Percentiles rank a stretch among this genome's conserved stretches.
Conservation (phyloP, 2,329 filamentous ascomycete genomes). For the Tympanopsis confertula region DNA sequence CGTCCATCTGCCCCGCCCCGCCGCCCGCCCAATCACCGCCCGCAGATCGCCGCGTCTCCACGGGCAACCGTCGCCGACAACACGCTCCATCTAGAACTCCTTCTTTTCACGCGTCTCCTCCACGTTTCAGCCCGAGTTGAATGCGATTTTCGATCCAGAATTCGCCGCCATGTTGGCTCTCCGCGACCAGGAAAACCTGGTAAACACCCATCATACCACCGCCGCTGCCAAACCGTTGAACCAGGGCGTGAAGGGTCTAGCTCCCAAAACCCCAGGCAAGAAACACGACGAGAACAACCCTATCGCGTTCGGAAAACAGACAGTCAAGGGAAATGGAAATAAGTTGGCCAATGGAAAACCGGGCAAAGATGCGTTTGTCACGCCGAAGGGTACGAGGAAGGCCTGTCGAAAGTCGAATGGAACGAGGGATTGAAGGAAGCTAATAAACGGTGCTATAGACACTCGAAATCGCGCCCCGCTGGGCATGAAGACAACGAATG, state of each 20-base stretch:
- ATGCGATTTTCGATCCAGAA: constrained; percentile 5
- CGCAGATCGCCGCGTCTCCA: neutral
- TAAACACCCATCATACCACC: constrained; percentile 49
- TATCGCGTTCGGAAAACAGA: constrained; percentile 32
- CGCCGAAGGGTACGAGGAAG: constrained; percentile 46
- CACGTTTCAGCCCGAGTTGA: neutral
- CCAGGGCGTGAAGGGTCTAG: constrained; percentile 40
- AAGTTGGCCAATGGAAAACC: constrained; percentile 32
- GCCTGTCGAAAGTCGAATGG: too few species aligned
- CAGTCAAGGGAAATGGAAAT: constrained; percentile 36
- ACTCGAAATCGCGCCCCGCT: constrained; percentile 51
- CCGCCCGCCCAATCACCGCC: neutral
- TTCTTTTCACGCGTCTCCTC: too few species aligned
- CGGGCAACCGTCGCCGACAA: neutral
- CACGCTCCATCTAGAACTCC: neutral
- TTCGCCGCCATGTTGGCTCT: constrained; percentile 41
- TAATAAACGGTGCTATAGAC: constrained; percentile 8
- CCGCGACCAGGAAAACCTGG: constrained; percentile 59
- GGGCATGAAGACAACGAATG: constrained; percentile 64
- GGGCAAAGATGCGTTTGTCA: constrained; percentile 52
- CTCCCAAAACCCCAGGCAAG: constrained; percentile 52
- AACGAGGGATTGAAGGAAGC: neutral
- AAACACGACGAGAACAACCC: constrained; percentile 57
- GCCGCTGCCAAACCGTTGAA: constrained; percentile 42
- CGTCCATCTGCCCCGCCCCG: neutral